phyloP scores from a whole-genome alignment of 2,329 filamentous ascomycete species.

The Botryotinia globosa region DNA sequence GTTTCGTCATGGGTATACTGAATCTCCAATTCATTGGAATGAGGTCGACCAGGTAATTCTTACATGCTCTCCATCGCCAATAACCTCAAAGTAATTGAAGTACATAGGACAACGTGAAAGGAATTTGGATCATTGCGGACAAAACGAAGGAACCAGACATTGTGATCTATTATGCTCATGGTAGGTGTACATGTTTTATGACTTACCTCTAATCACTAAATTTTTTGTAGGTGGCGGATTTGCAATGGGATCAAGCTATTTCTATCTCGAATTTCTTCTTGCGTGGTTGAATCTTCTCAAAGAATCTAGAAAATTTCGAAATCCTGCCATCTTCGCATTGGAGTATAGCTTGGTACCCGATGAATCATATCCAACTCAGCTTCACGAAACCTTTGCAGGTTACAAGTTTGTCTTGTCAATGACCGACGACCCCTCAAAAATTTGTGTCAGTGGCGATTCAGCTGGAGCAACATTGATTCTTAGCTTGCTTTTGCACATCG shows the following conservation, averaged over 20 bases:
- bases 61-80: background rate
- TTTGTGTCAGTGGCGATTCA: constrained; percentile 76
- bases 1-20: constrained; percentile 66
- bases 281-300: constrained; percentile 67
- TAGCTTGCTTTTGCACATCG: constrained; percentile 67
- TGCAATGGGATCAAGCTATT: constrained; percentile 76
- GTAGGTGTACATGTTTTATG: constrained; percentile 43
- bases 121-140: constrained; percentile 68
- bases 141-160: constrained; percentile 63
- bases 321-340: constrained; percentile 75
- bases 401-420: constrained; percentile 67
- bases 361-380: constrained; percentile 67
- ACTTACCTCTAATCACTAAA: background rate
- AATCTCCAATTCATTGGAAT: constrained; percentile 61
- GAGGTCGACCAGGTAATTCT: constrained; percentile 51
- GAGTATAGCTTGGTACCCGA: constrained; percentile 76
- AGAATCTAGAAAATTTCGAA: constrained; percentile 61
- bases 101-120: constrained; percentile 50
- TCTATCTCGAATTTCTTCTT: constrained; percentile 81
- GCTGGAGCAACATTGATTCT: constrained; percentile 74
- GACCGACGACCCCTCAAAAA: constrained; percentile 52
- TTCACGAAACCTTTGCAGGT: constrained; percentile 65
- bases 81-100: background rate
- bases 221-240: constrained; percentile 76
- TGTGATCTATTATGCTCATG: constrained; percentile 80